These are phyloP conservation scores for Gossypium ekmanianum DNA, from an alignment of 345 rosid species.

Conservation along the genomic window DNA sequence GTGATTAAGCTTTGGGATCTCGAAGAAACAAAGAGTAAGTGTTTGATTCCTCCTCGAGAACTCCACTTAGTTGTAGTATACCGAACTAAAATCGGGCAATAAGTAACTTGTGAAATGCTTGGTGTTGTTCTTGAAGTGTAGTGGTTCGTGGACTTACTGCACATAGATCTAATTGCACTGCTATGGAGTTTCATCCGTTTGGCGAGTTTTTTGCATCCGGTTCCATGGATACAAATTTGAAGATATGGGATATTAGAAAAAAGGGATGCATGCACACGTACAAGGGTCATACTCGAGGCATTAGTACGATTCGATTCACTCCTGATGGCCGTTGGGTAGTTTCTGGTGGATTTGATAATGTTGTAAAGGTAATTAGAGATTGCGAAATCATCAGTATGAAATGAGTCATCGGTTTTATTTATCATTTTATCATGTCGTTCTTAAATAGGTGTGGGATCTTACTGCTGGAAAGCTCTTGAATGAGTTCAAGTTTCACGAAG, in stretches of 20 bases:
- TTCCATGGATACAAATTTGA: conserved; percentile 70
- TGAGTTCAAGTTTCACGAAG: conserved; percentile 93
- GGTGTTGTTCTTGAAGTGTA: conserved; percentile 81
- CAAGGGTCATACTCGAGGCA: conserved; percentile 83
- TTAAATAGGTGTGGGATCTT: conserved; percentile 76
- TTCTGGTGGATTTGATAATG: conserved; percentile 93
- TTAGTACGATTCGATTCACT: conserved; percentile 71
- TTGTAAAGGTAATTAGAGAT: conserved; percentile 63
- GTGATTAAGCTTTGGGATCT: conserved; percentile 74
- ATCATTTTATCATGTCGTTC: background rate
- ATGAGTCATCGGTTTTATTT: background rate
- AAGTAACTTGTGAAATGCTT: conserved; percentile 36
- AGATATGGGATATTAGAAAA: conserved; percentile 92
- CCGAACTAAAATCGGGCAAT: background rate
- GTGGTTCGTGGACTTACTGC: conserved; percentile 98
- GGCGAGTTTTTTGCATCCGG: conserved; percentile 99
- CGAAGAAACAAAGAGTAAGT: conserved; percentile 76
- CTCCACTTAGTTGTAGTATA: background rate
- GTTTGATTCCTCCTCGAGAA: conserved; percentile 12
- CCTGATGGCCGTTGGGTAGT: conserved; percentile 99
- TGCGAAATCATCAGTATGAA: background rate
- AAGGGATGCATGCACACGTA: conserved; percentile 93
- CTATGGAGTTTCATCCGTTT: conserved; percentile 94
- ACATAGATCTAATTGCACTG: conserved; percentile 86
- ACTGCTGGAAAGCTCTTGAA: conserved; percentile 98